A percentile compares a stretch with the other conserved stretches of the same genome.
Conservation (phyloP, 164 flowering plant genomes). For the Chloranthus sessilifolius region DNA sequence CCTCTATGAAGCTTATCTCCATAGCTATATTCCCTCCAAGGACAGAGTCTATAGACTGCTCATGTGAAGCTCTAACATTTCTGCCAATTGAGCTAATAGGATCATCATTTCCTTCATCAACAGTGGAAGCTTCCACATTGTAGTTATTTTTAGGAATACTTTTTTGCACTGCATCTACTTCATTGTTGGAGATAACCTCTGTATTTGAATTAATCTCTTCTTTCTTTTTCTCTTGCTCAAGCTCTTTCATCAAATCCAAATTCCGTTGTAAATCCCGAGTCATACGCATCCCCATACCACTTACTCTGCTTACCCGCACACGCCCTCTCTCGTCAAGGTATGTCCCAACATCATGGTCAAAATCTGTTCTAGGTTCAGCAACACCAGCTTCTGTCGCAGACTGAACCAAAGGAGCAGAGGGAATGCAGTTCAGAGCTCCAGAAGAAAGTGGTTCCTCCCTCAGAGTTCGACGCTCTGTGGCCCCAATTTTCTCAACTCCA, state of each 20-base stretch:
- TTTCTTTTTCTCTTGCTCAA: conserved; percentile 42
- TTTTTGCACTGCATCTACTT: conserved; percentile 8
- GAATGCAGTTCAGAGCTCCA: conserved; percentile 11
- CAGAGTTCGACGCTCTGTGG: conserved; percentile 17
- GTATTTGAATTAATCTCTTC: conserved; percentile 8
- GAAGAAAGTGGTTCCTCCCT: conserved; percentile 17
- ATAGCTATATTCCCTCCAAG: conserved; percentile 26
- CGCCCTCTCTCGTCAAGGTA: conserved; percentile 84
- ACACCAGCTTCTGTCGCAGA: conserved; percentile 21
- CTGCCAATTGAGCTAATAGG: conserved; percentile 10
- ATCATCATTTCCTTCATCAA: conserved; percentile 17
- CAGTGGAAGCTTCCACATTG: conserved; percentile 13
- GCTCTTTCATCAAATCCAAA: conserved; percentile 82
- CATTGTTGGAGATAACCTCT: conserved; percentile 13
- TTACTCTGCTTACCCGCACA: conserved; percentile 66
- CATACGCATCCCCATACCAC: conserved; percentile 91
- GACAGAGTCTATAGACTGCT: conserved; percentile 11
- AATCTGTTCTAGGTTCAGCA: conserved; percentile 27
- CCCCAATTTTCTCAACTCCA: conserved; percentile 32
- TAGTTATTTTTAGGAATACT: conserved; percentile 17
- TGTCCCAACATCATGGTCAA: conserved; percentile 54
- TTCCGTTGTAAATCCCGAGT: conserved; percentile 90
- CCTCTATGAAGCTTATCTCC: conserved; percentile 54
- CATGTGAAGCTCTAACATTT: conserved; percentile 1
- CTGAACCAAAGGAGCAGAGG: conserved; percentile 21